A percentile compares a stretch with the other conserved stretches of the same genome.
Conservation (phyloP, 371 early-diverging fungal genomes). For the Choanephora cucurbitarum region DNA sequence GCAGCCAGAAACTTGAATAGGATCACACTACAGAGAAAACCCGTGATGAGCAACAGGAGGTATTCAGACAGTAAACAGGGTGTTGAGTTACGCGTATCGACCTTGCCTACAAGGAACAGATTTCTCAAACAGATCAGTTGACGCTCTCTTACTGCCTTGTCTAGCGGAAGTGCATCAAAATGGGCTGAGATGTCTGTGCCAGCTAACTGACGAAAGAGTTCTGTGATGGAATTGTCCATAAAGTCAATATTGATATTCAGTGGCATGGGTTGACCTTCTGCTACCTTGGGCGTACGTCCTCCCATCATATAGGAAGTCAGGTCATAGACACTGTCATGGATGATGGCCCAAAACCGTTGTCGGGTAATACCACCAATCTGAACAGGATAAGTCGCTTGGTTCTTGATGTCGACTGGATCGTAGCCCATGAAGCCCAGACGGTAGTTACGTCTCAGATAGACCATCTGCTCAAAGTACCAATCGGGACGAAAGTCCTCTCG, state of each 20-base stretch:
- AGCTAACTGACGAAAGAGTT: slow-evolving; percentile 63
- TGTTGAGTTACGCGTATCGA: slow-evolving; percentile 83
- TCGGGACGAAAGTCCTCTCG: slow-evolving; percentile 47
- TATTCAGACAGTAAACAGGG: slow-evolving; percentile 89
- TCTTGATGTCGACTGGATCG: slow-evolving; percentile 41
- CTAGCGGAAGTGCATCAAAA: slow-evolving; percentile 56
- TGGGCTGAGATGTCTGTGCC: slow-evolving; percentile 71
- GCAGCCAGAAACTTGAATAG: slow-evolving; percentile 93
- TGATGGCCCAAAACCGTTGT: slow-evolving; percentile 45
- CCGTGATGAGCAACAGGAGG: slow-evolving; percentile 77
- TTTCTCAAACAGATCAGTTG: slow-evolving; percentile 75
- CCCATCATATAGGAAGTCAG: slow-evolving; percentile 56
- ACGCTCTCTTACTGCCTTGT: slow-evolving; percentile 34
- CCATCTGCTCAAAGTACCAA: slow-evolving; percentile 60
- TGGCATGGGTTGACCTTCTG: slow-evolving; percentile 20
- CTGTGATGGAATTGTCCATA: slow-evolving; percentile 61
- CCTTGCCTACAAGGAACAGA: slow-evolving; percentile 83
- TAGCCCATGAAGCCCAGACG: slow-evolving; percentile 54
- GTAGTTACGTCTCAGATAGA: slow-evolving; percentile 51
- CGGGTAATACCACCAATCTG: slow-evolving; percentile 31
- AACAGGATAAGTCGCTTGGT: slow-evolving; percentile 36
- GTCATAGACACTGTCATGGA: slow-evolving; percentile 61
- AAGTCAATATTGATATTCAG: slow-evolving; percentile 41
- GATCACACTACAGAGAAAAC: slow-evolving; percentile 82
- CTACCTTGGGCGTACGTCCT: slow-evolving; percentile 18